phyloP scores from a whole-genome alignment of 768 basidiomycete genomes.

The Mycena olivaceomarginata region DNA sequence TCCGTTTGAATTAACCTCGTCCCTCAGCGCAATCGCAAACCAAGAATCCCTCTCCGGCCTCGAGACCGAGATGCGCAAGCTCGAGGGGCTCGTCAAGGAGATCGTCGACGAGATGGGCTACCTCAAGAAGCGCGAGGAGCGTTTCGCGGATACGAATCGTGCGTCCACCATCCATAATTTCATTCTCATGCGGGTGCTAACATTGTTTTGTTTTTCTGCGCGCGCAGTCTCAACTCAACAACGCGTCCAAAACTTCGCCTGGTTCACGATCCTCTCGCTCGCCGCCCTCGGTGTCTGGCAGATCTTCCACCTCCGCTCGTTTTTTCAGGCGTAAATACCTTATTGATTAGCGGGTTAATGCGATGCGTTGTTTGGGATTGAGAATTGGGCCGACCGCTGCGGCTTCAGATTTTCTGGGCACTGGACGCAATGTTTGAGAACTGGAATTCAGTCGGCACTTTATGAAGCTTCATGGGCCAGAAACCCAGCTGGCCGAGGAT shows the following conservation, averaged over 20 bases:
- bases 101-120: constrained; percentile 95
- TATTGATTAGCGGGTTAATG: constrained; percentile 74
- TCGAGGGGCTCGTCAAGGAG: constrained; percentile 96
- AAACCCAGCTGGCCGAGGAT: no score
- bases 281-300: constrained; percentile 94
- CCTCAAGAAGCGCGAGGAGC: constrained; percentile 92
- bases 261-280: constrained; percentile 89
- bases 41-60: constrained; percentile 97
- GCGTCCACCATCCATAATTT: constrained; percentile 53
- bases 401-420: no score
- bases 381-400: not conserved
- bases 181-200: no score
- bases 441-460: no score
- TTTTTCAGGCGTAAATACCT: constrained; percentile 98
- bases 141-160: constrained; percentile 94
- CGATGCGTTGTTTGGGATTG: constrained; percentile 32
- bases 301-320: constrained; percentile 94
- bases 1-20: not conserved
- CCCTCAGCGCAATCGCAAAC: constrained; percentile 94
- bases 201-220: no score
- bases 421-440: no score
- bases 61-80: constrained; percentile 98
- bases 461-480: no score
- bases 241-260: constrained; percentile 95
- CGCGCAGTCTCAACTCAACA: constrained; percentile 92